Evolutionary conservation across 306 rosid species (phyloP).

Genomic region (Dryas alaskensis): DNA sequence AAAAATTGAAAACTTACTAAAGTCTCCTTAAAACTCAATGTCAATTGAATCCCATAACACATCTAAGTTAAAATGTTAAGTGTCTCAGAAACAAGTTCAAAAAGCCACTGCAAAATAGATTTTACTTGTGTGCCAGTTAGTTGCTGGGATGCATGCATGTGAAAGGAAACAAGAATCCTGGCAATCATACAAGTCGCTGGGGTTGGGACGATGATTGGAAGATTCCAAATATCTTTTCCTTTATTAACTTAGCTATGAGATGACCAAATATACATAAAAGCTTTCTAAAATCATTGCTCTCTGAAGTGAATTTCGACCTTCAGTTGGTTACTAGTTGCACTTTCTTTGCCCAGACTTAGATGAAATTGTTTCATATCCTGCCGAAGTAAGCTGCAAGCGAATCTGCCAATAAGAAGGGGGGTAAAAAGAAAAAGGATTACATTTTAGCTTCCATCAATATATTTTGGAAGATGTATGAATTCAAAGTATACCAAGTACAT

Average conservation of each 20-base stretch:
- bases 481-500: not conserved
- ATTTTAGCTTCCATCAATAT: not conserved
- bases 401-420: constrained; percentile 12
- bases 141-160: no score
- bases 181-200: no score
- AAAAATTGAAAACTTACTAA: not conserved
- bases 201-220: no score
- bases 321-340: constrained; percentile 1
- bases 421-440: not conserved
- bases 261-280: not conserved
- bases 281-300: not conserved
- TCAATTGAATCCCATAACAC: not conserved
- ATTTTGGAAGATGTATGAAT: not conserved
- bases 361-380: constrained; percentile 33
- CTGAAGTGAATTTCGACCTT: constrained; percentile 24
- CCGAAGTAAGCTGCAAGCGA: constrained; percentile 35
- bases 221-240: not conserved
- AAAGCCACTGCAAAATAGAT: no score
- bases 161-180: no score
- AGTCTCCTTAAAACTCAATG: not conserved
- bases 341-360: constrained; percentile 21
- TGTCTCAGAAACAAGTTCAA: no score
- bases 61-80: not conserved
- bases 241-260: not conserved
- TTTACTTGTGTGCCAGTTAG: no score